These are phyloP conservation scores for Talaromyces piceae DNA, from an alignment of 2,329 filamentous ascomycete genomes.

Conservation along the genomic window DNA sequence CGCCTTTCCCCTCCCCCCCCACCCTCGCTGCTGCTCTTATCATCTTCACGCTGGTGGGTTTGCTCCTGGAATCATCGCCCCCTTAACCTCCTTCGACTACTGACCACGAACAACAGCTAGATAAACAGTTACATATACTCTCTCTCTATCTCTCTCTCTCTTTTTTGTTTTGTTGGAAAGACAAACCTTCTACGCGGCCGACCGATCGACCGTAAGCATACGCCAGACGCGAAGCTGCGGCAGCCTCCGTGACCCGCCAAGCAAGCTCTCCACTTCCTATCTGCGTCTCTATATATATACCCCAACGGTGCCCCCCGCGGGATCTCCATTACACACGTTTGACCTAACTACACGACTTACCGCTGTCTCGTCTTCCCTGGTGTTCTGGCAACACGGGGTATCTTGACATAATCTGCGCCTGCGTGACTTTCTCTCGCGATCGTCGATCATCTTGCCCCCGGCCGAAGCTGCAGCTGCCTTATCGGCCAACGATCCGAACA, in stretches of 20 bases:
- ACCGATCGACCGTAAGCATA: background rate
- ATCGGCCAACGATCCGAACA: background rate
- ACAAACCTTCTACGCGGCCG: background rate
- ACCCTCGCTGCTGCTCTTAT: background rate
- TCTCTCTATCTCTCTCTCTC: too few relatives aligned
- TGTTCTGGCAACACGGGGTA: slow-evolving; percentile 8
- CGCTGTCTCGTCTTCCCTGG: too few relatives aligned
- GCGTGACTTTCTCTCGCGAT: too few relatives aligned
- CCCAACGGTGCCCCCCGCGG: slow-evolving; percentile 1
- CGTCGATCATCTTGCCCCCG: too few relatives aligned
- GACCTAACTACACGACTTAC: background rate
- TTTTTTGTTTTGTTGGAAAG: too few relatives aligned
- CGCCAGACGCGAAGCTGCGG: background rate
- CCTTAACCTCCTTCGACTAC: background rate
- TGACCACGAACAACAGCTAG: too few relatives aligned
- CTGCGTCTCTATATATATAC: background rate
- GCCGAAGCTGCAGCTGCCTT: background rate
- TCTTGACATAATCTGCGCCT: slow-evolving; percentile 1
- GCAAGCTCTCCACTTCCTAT: background rate
- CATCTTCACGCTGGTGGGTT: background rate
- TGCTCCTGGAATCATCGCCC: background rate
- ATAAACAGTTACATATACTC: too few relatives aligned
- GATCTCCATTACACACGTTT: background rate
- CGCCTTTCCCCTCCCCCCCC: background rate
- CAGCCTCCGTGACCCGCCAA: background rate